Base-by-base conservation (phyloP, 805 yeast genomes). In the Sugiyamaella mastotermitis region DNA sequence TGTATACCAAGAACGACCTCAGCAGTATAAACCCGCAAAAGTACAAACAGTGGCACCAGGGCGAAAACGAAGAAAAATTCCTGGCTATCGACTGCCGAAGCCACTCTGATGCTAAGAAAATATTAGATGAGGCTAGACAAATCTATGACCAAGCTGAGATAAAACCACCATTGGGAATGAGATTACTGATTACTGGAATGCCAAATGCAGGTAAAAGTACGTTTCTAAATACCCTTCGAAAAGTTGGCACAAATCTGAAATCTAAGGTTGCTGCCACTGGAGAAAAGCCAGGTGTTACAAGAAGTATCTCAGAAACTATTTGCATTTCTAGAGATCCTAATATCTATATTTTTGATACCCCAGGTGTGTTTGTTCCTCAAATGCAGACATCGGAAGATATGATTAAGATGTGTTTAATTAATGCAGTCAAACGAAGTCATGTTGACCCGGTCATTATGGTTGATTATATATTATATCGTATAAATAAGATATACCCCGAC, bases 151-250 rank as follows among this genome's bases (percentile, higher is more conserved):
- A 55, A 3, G 64, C 76, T 69, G 58, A 57, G 14, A 85, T 90
- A 0, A 74, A 79, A 1, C 94, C 95, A 0, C 96, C 97, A 0
- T 59, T 87, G 42, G 97, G 97, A 0, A 64, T 83, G 33, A 61
- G 87, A 16, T 59, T 83, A 41, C 66, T 88, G 66, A 74, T 90
- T 31, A 78, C 81, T 5, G 98, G 98, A 0, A 83, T 92, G 92
- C 98, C 98, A 1, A 92, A 92, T 56, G 94, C 87, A n/a, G 98
- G 98, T 0, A 92, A 92, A 59, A 83, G 95, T 9, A 82, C 96
- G 0, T 57, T 92, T 33, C 80, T 88, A 19, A 92, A 92, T 53
- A 68, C 80, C 0, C 61, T 88, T 35, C 62, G 96, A 42, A 62
- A 56, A n/a, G 55, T 66, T 1, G 68, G 73, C 26, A 61, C 6